Evolutionary conservation across 208 protist genomes (phyloP), one percentile per base, ranked within the genome.

Genomic region (Acanthamoeba lenticulata): DNA sequence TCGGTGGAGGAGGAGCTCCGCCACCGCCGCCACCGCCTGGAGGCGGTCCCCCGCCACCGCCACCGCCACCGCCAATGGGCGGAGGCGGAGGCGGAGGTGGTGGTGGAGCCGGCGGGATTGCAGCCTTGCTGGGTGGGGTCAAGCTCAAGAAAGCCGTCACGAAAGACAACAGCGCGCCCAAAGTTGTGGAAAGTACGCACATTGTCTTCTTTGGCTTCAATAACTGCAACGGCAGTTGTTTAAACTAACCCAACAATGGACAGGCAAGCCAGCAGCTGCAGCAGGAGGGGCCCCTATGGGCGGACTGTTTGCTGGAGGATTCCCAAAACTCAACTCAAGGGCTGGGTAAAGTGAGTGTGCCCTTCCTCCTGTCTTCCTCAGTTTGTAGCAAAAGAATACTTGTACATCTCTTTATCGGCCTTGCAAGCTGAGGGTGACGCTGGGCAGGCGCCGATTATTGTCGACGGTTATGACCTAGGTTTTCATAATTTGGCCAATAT

Each of bases 81-180:
- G 52, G 52, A 27, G 52, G 52, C 52, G 60, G 13, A 6, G 65
- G 19, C 4, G n/a, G 34, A 5, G 65, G 65, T 27, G 65, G 65
- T 29, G 65, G 65, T 2, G 65, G 65, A 9, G 65, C 6, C 11
- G 34, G 34, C 2, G 65, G 65, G 13, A 74, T 74, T 11, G 65
- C 65, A 32, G 6, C 19, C 2, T 2, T 74, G 65, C 17, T 74
- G 34, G 65, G 65, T 27, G 65, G 65, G 1, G 65, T 74, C 32
- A 74, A 74, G 65, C 65, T 74, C 65, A 74, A 74, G 65, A 74
- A 74, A 29, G 65, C 65, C 65, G 65, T 74, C 6, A 74, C 65
- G 32, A 74, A 74, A 19, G 65, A 74, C 34, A 74, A 29, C 65
- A 74, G 65, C 65, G 65, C 65, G 65, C 65, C 65, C 32, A 74